Evolutionary conservation across 2,329 filamentous ascomycete genomes (phyloP), one percentile per base, ranked within the genome.

Genomic region (Exophiala lecanii-corni): DNA sequence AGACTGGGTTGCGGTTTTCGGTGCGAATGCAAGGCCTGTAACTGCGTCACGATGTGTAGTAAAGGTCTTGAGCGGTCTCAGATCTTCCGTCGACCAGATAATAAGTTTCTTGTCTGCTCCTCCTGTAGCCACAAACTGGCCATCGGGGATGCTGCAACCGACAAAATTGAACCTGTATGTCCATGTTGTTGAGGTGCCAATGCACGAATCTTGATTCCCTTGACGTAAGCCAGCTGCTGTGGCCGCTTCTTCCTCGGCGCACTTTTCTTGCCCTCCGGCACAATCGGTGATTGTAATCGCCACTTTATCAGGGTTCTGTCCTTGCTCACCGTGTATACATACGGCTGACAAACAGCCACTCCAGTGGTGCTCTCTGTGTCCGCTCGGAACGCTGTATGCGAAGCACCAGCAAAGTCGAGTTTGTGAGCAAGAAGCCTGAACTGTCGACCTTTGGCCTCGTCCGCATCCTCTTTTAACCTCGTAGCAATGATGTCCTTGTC

Each of bases 401-500:
- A 73, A 26, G 85, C 83, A 23, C 73, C 68, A 38, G 70, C 70
- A 61, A 94, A 84, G 50, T 82, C 79, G 51, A 95, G 73, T 54
- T 86, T 77, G 16, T 76, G 71, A 25, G 86, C 85, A 55, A 98
- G 78, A 62, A 80, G 79, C 39, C 88, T 79, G 68, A 95, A 97
- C 37, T 95, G 76, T 56, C 84, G 84, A 45, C 92, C 92, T 69
- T 96, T 96, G 43, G 80, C 79, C 68, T 96, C 92, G 39, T 92
- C 81, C 32, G 92, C 86, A 62, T 97, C 92, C 67, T 96, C 88
- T 65, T 91, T 82, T 57, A 98, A 71, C 56, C 89, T 75, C 64
- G 94, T 86, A 31, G 91, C 89, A 57, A 98, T 89, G 56, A 96
- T 70, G 61, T 98, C 92, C 46, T 84, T 77, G 67, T 97, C 92